Conservation (phyloP, 2,329 filamentous ascomycete species). For the Conoideocrella luteorostrata region DNA sequence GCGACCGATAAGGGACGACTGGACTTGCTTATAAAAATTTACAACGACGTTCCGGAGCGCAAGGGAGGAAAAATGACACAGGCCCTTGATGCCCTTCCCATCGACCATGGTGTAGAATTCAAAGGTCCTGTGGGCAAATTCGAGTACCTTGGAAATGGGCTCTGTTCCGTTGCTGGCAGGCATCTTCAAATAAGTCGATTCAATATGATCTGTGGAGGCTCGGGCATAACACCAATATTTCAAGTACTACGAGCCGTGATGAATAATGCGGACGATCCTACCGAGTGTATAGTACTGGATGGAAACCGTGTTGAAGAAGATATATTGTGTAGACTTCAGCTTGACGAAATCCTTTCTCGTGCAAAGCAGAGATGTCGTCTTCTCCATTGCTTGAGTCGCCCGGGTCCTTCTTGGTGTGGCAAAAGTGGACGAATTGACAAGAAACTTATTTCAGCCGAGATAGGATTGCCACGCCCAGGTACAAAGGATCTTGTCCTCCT, state of each 20-base stretch:
- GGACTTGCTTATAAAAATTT: slow-evolving; percentile 77
- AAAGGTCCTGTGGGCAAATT: slow-evolving; percentile 87
- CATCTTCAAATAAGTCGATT: slow-evolving; percentile 57
- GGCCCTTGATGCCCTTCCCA: slow-evolving; percentile 64
- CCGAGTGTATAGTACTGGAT: slow-evolving; percentile 66
- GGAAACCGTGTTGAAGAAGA: slow-evolving; percentile 74
- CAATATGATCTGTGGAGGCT: slow-evolving; percentile 82
- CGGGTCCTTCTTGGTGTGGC: slow-evolving; percentile 60
- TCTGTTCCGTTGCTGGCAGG: slow-evolving; percentile 53
- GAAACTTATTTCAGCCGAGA: slow-evolving; percentile 55
- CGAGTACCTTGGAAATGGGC: slow-evolving; percentile 64
- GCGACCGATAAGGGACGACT: slow-evolving; percentile 53
- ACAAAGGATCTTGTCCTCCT: slow-evolving; percentile 62
- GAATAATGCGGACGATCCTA: slow-evolving; percentile 55
- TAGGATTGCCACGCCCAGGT: slow-evolving; percentile 32
- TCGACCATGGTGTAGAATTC: slow-evolving; percentile 72
- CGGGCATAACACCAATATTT: slow-evolving; percentile 88
- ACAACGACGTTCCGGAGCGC: slow-evolving; percentile 51
- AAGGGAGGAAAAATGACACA: slow-evolving; percentile 76
- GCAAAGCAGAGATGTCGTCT: slow-evolving; percentile 55
- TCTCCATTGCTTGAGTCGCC: slow-evolving; percentile 62
- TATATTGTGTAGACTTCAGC: slow-evolving; percentile 70
- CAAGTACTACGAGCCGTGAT: slow-evolving; percentile 73
- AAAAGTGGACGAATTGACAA: slow-evolving; percentile 59
- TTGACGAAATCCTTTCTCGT: slow-evolving; percentile 55